Conservation (phyloP, 2,329 filamentous ascomycete species). For the Fusarium coicis region DNA sequence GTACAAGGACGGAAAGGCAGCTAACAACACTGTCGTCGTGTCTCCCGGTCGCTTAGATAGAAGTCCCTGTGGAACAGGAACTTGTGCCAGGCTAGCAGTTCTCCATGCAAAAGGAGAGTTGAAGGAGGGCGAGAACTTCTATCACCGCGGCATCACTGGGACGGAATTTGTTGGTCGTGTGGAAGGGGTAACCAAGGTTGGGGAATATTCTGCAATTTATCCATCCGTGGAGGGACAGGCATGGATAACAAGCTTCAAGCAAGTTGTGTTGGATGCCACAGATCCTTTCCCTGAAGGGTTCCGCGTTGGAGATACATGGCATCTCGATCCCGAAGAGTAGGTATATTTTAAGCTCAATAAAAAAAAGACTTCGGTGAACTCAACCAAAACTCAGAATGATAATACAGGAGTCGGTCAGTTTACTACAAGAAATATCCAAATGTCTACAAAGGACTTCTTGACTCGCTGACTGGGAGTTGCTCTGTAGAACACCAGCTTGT, state of each 20-base stretch:
- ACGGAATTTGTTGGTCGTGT: conserved; percentile 23
- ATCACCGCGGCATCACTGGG: conserved; percentile 22
- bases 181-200: conserved; percentile 8
- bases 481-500: neutral
- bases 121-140: conserved; percentile 11
- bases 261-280: conserved; percentile 23
- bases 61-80: conserved; percentile 32
- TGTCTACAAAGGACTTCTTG: neutral
- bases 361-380: neutral
- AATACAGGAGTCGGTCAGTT: neutral
- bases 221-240: conserved; percentile 22
- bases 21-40: conserved; percentile 25
- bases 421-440: neutral
- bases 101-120: conserved; percentile 24
- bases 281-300: conserved; percentile 28
- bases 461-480: neutral
- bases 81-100: conserved; percentile 26
- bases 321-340: conserved; percentile 5
- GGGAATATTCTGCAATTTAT: conserved; percentile 13
- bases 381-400: accelerated
- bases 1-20: conserved; percentile 16
- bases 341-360: accelerated
- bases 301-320: conserved; percentile 27
- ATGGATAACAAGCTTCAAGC: conserved; percentile 33
- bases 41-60: conserved; percentile 26